phyloP scores from a whole-genome alignment of 106 monocot species.

The Ottelia alismoides region DNA sequence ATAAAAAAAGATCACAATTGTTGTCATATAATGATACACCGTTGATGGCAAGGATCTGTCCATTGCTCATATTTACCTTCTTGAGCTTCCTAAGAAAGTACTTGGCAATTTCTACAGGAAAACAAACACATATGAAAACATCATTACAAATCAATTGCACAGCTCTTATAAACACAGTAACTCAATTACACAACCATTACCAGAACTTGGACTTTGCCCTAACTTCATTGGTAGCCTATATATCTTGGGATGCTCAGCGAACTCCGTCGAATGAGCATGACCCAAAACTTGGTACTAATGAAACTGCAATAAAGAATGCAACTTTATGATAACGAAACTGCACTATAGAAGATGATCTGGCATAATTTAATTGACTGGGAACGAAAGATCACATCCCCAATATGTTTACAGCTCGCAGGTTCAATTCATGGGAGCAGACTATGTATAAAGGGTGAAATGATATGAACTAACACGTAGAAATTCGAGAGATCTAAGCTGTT shows the following conservation, averaged over 20 bases:
- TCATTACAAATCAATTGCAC: neutral
- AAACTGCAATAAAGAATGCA: no score
- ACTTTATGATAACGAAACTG: no score
- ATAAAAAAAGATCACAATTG: no score
- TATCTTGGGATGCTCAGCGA: constrained; percentile 26
- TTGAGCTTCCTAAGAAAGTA: constrained; percentile 34
- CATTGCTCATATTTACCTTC: constrained; percentile 82
- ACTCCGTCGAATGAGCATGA: constrained; percentile 18
- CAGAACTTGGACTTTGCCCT: constrained; percentile 43
- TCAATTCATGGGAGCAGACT: no score
- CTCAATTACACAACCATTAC: constrained; percentile 3
- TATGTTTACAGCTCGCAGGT: no score
- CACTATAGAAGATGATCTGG: neutral
- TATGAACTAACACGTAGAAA: no score
- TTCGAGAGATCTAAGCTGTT: no score
- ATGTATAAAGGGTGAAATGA: no score
- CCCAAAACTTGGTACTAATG: constrained; percentile 90
- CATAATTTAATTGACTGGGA: no score
- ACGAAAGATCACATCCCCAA: no score
- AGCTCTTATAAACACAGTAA: neutral
- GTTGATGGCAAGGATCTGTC: constrained; percentile 69
- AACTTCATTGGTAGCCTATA: constrained; percentile 33
- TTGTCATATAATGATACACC: no score
- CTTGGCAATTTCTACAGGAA: constrained; percentile 1
- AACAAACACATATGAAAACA: neutral